A percentile compares a stretch with the other conserved stretches of the same genome.
These are phyloP conservation scores for Alternaria arbusti DNA, from an alignment of 2,329 filamentous ascomycete genomes.

Conservation along the genomic window DNA sequence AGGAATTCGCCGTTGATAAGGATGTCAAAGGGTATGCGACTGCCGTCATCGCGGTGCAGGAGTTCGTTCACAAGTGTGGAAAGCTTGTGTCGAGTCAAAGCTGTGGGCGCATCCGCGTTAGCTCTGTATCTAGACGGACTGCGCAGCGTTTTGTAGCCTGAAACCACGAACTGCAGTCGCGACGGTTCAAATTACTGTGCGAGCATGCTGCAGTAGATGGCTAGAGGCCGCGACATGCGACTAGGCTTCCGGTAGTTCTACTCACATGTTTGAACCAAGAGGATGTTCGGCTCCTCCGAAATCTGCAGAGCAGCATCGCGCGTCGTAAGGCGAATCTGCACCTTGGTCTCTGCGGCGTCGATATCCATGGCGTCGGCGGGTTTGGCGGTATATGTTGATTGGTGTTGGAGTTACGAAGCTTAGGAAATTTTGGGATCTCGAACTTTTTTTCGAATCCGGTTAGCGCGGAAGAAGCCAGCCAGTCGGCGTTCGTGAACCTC, in stretches of 20 bases:
- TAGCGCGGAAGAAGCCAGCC: slow-evolving; percentile 32
- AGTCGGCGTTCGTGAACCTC: slow-evolving; percentile 30
- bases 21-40: slow-evolving; percentile 87
- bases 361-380: slow-evolving; percentile 31
- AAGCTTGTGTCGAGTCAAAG: slow-evolving; percentile 50
- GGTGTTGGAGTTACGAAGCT: slow-evolving; percentile 19
- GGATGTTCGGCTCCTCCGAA: slow-evolving; percentile 38
- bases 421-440: slow-evolving; percentile 34
- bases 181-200: not conserved
- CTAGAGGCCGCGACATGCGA: not conserved
- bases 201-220: not conserved
- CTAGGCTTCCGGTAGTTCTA: slow-evolving; percentile 2
- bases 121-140: not conserved
- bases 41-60: slow-evolving; percentile 61
- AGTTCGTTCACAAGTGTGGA: slow-evolving; percentile 69
- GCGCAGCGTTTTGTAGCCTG: not conserved
- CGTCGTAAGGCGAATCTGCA: slow-evolving; percentile 46
- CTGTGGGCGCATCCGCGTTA: slow-evolving; percentile 24
- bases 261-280: slow-evolving; percentile 45
- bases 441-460: slow-evolving; percentile 36
- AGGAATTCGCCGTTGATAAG: slow-evolving; percentile 93
- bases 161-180: not conserved
- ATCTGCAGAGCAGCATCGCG: slow-evolving; percentile 42
- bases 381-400: slow-evolving; percentile 2
- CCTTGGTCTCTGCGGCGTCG: slow-evolving; percentile 36